Base-by-base conservation (phyloP, 164 flowering plant species). In the Sedum album region DNA sequence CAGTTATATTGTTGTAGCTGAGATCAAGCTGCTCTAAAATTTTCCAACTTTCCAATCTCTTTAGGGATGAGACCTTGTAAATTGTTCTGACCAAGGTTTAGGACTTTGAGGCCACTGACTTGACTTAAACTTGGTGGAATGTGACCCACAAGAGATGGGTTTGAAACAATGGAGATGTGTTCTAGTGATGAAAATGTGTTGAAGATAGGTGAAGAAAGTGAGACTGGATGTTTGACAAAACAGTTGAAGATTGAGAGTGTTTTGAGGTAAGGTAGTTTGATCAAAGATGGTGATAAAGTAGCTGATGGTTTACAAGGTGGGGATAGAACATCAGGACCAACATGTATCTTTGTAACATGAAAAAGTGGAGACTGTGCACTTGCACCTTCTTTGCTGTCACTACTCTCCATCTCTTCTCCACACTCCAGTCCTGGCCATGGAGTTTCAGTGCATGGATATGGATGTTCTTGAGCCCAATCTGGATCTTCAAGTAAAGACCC, bases 391-490 rank as follows among this genome's bases (percentile, higher is more conserved):
- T 33, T 44, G 48, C 4, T 20, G 31, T 33, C 67, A 65, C 8
- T 42, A 65, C 8, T 42, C 15, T 41, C 46, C 18, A 82, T 42
- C 68, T 82, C 84, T 17, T 0, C 48, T 4, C 20, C 48, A 74
- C 85, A 84, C 68, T 81, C 78, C 68, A 84, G 65, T 39, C 88
- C 85, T 63, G 84, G 85, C 88, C 88, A 82, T 68, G 85, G 88
- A 13, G 88, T 84, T 41, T 84, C 82, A 28, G 78, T 76, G 64
- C 88, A 84, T n/a, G 88, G 88, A 23, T 66, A 62, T 48, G 86
- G 88, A 61, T 85, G 85, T 42, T 39, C n/a, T 60, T 78, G 74
- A 28, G 73, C 71, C 88, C 88, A 84, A 35, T 62, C 70, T 9
- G 79, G 72, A 49, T 85, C 84, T 0, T 80, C 81, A 30, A 85